Conservation (phyloP, 257 asterid species). For the Nicotiana noctiflora region DNA sequence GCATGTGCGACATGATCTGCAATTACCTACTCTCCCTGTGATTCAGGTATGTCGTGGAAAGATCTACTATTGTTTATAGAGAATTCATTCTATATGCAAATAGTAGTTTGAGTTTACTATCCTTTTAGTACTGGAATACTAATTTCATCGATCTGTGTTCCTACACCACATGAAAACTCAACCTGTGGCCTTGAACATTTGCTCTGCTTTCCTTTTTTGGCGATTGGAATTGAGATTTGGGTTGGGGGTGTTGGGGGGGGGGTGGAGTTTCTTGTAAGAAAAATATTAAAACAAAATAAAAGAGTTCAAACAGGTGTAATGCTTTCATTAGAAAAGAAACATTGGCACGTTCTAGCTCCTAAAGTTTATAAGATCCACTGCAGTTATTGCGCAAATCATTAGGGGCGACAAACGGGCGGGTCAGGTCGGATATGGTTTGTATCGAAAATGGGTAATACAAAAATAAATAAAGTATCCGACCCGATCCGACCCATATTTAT, state of each 20-base stretch:
- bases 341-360: neutral
- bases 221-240: neutral
- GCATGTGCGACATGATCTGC: constrained; percentile 20
- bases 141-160: neutral
- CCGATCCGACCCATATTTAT: too few relatives aligned
- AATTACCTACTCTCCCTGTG: constrained; percentile 14
- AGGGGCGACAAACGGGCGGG: too few relatives aligned
- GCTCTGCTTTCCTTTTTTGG: neutral
- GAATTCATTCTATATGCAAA: neutral
- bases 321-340: neutral
- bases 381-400: neutral
- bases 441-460: too few relatives aligned
- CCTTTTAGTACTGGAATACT: neutral
- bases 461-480: too few relatives aligned
- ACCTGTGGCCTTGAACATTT: neutral
- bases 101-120: neutral
- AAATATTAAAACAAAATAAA: neutral
- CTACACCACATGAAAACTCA: neutral
- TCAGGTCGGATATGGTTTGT: too few relatives aligned
- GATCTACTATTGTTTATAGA: too few relatives aligned
- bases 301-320: neutral
- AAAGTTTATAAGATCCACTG: neutral
- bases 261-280: neutral
- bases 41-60: constrained; percentile 18
- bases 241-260: too few relatives aligned